phyloP scores from a whole-genome alignment of 73 alveolate species.

The Tetrahymena elliotti region DNA sequence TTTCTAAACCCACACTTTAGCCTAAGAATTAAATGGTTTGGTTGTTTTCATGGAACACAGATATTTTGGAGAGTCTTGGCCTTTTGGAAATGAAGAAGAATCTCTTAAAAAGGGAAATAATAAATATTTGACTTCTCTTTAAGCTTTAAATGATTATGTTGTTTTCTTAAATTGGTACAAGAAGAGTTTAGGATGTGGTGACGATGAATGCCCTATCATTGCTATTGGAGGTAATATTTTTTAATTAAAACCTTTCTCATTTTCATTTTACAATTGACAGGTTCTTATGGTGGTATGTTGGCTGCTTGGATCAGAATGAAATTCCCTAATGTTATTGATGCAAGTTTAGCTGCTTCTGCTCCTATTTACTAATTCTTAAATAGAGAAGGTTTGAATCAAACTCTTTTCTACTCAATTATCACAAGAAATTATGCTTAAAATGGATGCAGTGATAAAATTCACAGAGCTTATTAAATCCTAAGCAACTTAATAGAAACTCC shows the following conservation, averaged over 20 bases:
- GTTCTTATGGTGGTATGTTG: constrained; percentile 54
- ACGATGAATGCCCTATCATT: constrained; percentile 25
- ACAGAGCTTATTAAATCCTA: background rate
- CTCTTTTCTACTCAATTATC: constrained; percentile 31
- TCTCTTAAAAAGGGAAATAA: constrained; percentile 33
- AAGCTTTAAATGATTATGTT: constrained; percentile 59
- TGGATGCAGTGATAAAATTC: background rate
- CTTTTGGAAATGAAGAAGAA: constrained; percentile 49
- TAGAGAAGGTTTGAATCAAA: background rate
- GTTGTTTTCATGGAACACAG: constrained; percentile 63
- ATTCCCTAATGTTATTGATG: constrained; percentile 29
- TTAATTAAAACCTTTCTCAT: background rate
- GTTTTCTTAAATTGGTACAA: constrained; percentile 1
- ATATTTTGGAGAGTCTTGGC: constrained; percentile 61
- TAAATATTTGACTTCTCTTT: constrained; percentile 43
- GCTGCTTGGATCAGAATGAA: constrained; percentile 57
- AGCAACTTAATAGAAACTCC: background rate
- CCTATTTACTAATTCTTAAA: constrained; percentile 7
- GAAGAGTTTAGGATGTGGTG: background rate
- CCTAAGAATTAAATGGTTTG: constrained; percentile 32
- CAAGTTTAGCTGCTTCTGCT: constrained; percentile 20
- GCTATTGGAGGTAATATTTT: constrained; percentile 55
- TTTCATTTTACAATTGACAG: background rate
- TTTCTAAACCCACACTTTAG: constrained; percentile 45
- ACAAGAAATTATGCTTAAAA: constrained; percentile 2